Percentiles rank a stretch among this genome's conserved stretches.
Evolutionary conservation across 1,284 basidiomycete species (phyloP).

Genomic region (Veloboletus limbatus): DNA sequence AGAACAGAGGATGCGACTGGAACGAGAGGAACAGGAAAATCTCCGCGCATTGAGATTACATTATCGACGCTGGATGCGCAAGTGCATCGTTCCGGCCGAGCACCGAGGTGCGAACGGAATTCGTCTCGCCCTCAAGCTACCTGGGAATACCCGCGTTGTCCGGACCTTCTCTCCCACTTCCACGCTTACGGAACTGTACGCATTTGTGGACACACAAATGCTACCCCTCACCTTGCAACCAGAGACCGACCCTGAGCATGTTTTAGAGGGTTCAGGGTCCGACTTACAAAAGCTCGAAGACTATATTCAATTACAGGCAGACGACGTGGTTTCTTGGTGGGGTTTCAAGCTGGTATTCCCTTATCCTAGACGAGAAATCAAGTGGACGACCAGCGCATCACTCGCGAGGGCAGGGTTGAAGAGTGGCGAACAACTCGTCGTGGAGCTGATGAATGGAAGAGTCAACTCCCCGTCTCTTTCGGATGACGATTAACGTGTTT

Average conservation of each 20-base stretch:
- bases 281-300: conserved; percentile 43
- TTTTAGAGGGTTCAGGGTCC: conserved; percentile 35
- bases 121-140: conserved; percentile 66
- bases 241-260: conserved; percentile 42
- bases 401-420: conserved; percentile 55
- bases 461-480: conserved; percentile 9
- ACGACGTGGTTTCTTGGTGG: conserved; percentile 54
- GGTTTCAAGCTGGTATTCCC: conserved; percentile 67
- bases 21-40: conserved; percentile 32
- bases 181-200: conserved; percentile 62
- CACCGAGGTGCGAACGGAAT: conserved; percentile 38
- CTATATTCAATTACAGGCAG: conserved; percentile 35
- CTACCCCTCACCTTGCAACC: conserved; percentile 38
- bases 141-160: conserved; percentile 60
- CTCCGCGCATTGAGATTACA: conserved; percentile 36
- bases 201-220: conserved; percentile 60
- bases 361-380: conserved; percentile 68
- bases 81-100: conserved; percentile 38
- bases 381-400: conserved; percentile 42
- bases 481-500: conserved; percentile 52
- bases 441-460: conserved; percentile 48
- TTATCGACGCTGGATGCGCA: conserved; percentile 53
- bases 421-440: conserved; percentile 68
- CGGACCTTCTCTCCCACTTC: conserved; percentile 53
- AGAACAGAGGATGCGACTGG: conserved; percentile 32